A percentile compares a stretch with the other conserved stretches of the same genome.
These are phyloP conservation scores for Lachnellula hyalina DNA, from an alignment of 2,329 filamentous ascomycete genomes.

Conservation along the genomic window DNA sequence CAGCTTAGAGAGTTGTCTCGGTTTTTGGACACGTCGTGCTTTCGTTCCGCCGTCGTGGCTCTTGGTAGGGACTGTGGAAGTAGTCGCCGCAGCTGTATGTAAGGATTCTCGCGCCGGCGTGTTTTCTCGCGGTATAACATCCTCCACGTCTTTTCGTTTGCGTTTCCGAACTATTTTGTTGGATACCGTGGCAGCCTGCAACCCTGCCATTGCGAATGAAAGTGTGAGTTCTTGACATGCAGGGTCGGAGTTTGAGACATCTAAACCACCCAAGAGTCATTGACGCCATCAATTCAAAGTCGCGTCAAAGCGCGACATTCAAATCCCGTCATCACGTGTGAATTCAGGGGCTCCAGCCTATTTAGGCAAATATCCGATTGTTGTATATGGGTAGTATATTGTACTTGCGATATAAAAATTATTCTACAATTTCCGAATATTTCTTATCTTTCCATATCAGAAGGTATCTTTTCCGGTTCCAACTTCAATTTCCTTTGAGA, in stretches of 20 bases:
- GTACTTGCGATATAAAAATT: too few relatives aligned
- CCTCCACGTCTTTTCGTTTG: slow-evolving; percentile 32
- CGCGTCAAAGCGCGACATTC: background rate
- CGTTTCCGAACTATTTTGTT: slow-evolving; percentile 37
- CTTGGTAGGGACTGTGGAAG: slow-evolving; percentile 48
- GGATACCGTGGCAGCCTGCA: slow-evolving; percentile 44
- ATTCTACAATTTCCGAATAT: too few relatives aligned
- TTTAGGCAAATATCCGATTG: too few relatives aligned
- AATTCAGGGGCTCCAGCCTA: too few relatives aligned
- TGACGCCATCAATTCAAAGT: background rate
- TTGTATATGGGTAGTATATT: too few relatives aligned
- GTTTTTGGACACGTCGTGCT: slow-evolving; percentile 41
- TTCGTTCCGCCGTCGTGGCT: slow-evolving; percentile 46
- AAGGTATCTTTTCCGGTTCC: too few relatives aligned
- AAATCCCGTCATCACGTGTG: background rate
- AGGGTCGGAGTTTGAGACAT: background rate
- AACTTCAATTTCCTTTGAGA: too few relatives aligned
- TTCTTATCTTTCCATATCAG: too few relatives aligned
- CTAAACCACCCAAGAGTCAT: background rate
- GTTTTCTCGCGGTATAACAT: slow-evolving; percentile 6
- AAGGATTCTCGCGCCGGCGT: background rate
- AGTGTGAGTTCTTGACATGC: background rate
- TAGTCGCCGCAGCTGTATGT: slow-evolving; percentile 20
- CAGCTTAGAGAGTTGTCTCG: slow-evolving; percentile 18
- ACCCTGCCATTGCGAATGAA: slow-evolving; percentile 23